A percentile compares a stretch with the other conserved stretches of the same genome.
These are phyloP conservation scores for Cenchrus purpureus DNA, from an alignment of 176 grass and related monocot species.

Conservation along the genomic window DNA sequence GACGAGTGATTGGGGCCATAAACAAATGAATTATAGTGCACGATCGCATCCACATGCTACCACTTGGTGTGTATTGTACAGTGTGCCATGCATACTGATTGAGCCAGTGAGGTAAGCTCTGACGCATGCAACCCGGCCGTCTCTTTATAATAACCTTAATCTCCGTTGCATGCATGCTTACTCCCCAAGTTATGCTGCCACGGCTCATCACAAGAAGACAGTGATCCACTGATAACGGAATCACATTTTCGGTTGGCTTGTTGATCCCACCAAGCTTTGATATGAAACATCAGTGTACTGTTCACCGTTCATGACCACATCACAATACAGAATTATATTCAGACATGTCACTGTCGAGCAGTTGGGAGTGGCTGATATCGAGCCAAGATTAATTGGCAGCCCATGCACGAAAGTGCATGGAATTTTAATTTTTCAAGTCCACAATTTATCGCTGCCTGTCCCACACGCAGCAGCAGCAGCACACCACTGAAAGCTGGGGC, in stretches of 20 bases:
- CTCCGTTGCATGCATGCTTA: not conserved
- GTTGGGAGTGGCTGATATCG: constrained; percentile 12
- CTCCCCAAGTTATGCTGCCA: constrained; percentile 20
- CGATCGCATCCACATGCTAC: not conserved
- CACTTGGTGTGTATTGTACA: not conserved
- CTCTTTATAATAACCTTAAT: not conserved
- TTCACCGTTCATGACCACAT: not conserved
- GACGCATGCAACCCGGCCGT: constrained; percentile 2
- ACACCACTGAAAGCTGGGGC: not conserved
- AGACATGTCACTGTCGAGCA: constrained; percentile 1
- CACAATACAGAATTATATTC: not conserved
- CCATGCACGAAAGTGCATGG: not conserved
- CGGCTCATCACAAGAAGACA: not conserved
- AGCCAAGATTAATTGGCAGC: not conserved
- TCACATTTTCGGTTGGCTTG: not conserved
- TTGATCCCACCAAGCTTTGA: not conserved
- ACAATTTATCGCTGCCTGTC: constrained; percentile 13
- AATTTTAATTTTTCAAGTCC: not conserved
- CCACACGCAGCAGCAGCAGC: constrained; percentile 2
- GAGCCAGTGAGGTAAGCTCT: constrained; percentile 44
- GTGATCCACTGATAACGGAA: not conserved
- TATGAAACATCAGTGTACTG: not conserved
- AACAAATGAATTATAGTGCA: not conserved
- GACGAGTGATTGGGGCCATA: not conserved
- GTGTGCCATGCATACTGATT: not conserved